Evolutionary conservation across 371 early-diverging fungal species (phyloP), one percentile per base, ranked within the genome.

Genomic region (Haplosporangium sp.): DNA sequence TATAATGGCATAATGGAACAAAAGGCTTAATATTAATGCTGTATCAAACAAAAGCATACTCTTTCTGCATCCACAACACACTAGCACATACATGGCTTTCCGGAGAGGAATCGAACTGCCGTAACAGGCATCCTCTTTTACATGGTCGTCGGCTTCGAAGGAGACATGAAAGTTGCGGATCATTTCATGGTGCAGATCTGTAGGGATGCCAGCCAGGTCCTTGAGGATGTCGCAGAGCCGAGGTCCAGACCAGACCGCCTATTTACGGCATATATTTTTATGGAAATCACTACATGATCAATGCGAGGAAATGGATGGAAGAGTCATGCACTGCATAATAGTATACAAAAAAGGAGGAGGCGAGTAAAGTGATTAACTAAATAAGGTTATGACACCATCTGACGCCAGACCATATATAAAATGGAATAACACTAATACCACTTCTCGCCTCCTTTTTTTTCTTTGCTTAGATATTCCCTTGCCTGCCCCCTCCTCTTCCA

Each of bases 31-130:
- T n/a, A n/a, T n/a, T n/a, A n/a, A n/a, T n/a, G n/a, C n/a, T n/a
- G n/a, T n/a, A n/a, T 38, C 1, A 16, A 55, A 2, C 5, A 55
- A 59, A 36, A 18, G 18, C 18, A 62, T 21, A 57, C 10, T 41
- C 23, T 43, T 8, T 43, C 45, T 29, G 53, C 9, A n/a, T n/a
- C n/a, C n/a, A n/a, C n/a, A n/a, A n/a, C n/a, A 47, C 20, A 0
- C n/a, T 8, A 9, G 43, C 3, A 64, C 83, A 68, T 86, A 86
- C 89, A 94, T 77, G 10, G 91, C 95, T 80, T 93, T 95, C 48
- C 85, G 82, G 38, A 94, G 81, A 11, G 95, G 95, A 20, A 96
- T 91, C 5, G 93, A 93, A 45, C 94, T 91, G 6, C 94, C 95
- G 76, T 96, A 96, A 57, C 90, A 86, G 37, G 67, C 84, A 56